These are phyloP conservation scores for Aspergillus sclerotioniger DNA, from an alignment of 495 filamentous ascomycete species.

Conservation along the genomic window DNA sequence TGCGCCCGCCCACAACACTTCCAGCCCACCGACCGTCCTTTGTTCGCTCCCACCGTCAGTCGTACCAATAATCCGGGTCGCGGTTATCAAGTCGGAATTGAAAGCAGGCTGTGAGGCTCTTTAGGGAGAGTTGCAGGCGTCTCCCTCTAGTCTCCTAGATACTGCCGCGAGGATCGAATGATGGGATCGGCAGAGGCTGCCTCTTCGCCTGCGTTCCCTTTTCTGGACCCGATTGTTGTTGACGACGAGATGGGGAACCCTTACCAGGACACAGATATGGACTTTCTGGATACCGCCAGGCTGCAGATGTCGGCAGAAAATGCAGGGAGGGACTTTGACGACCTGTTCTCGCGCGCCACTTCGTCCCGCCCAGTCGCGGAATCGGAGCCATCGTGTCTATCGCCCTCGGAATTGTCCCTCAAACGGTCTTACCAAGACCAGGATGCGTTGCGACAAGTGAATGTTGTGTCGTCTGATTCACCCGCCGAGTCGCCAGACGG, in stretches of 20 bases:
- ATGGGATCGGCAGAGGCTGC: conserved; percentile 42
- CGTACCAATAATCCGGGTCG: background rate
- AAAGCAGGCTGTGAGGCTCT: conserved; percentile 9
- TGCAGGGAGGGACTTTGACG: conserved; percentile 46
- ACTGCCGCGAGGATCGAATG: conserved; percentile 21
- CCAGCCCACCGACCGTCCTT: background rate
- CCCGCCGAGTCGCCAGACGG: conserved; percentile 44
- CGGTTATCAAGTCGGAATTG: background rate
- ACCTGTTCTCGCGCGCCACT: conserved; percentile 37
- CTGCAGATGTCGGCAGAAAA: conserved; percentile 36
- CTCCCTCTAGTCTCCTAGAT: conserved; percentile 10
- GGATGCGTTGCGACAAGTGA: conserved; percentile 36
- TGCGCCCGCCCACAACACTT: background rate
- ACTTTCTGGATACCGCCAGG: conserved; percentile 40
- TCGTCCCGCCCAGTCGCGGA: conserved; percentile 29
- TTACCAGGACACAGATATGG: conserved; percentile 42
- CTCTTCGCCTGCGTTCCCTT: conserved; percentile 42
- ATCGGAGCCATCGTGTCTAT: conserved; percentile 31
- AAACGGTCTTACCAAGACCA: conserved; percentile 35
- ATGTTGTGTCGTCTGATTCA: conserved; percentile 37
- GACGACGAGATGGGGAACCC: conserved; percentile 48
- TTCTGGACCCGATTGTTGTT: conserved; percentile 46
- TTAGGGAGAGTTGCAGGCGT: conserved; percentile 12
- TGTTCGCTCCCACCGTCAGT: background rate
- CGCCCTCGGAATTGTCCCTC: conserved; percentile 28